phyloP scores from a whole-genome alignment of 805 yeast species.

The Ogataea haglerorum region DNA sequence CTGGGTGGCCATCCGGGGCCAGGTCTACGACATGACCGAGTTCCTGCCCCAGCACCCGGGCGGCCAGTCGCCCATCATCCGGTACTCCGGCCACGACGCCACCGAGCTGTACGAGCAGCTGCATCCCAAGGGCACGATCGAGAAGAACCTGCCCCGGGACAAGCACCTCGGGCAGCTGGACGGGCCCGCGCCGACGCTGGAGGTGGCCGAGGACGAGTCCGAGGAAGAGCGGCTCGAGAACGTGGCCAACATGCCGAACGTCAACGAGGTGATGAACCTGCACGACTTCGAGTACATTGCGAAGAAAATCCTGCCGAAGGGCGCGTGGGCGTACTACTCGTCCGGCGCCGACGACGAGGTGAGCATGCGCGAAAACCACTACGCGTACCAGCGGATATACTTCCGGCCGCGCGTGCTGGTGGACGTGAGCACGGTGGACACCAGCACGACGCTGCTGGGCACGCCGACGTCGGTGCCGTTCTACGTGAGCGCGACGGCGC shows the following conservation, averaged over 20 bases:
- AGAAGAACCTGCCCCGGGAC: conserved; percentile 52
- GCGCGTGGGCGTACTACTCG: conserved; percentile 92
- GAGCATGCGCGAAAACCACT: conserved; percentile 84
- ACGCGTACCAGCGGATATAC: conserved; percentile 82
- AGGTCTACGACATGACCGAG: conserved; percentile 77
- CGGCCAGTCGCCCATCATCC: conserved; percentile 43
- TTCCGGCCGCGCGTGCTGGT: conserved; percentile 82
- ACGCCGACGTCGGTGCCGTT: conserved; percentile 68
- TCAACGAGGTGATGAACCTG: conserved; percentile 67
- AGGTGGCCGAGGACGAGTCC: conserved; percentile 35
- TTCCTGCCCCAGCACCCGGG: conserved; percentile 49
- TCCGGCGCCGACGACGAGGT: conserved; percentile 93
- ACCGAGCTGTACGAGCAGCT: conserved; percentile 77
- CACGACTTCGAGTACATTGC: conserved; percentile 90
- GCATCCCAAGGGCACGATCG: conserved; percentile 86
- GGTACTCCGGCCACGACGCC: conserved; percentile 51
- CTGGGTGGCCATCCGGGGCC: conserved; percentile 81
- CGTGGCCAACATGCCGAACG: conserved; percentile 58
- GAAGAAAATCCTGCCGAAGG: conserved; percentile 65
- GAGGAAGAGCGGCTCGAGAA: conserved; percentile 42
- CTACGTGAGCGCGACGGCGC: conserved; percentile 87
- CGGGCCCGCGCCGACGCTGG: conserved; percentile 34
- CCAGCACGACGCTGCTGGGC: conserved; percentile 76
- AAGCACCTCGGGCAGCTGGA: conserved; percentile 56
- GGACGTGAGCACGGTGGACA: conserved; percentile 72